Base-by-base conservation (phyloP, 441 rosid genomes). In the Aleurites moluccanus region DNA sequence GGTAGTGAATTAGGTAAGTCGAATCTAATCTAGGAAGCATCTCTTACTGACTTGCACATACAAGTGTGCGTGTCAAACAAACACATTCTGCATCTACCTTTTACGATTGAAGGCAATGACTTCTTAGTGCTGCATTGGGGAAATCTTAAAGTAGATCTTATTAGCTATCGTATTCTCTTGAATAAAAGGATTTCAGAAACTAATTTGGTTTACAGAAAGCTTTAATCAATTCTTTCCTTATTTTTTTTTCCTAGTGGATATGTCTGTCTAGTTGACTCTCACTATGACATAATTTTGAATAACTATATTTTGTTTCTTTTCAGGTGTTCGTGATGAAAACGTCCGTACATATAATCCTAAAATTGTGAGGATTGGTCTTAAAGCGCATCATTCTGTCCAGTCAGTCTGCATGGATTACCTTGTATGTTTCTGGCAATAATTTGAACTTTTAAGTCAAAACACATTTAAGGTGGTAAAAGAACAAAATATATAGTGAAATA, bases 291-390 rank as follows among this genome's bases (percentile, higher is more conserved):
- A 10, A 8, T 35, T 6, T 53, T 74, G 18, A 67, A 64, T 63
- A 20, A 52, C 33, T 63, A 64, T 60, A 50, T 66, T 52, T 71
- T 62, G 75, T 60, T 77, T 47, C 42, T 73, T 72, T 65, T 66
- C 86, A 95, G 99, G 97, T 77, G 82, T 95, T 63, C 91, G 85
- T 64, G 94, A 95, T 81, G 99, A 95, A 82, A 90, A 90, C 69
- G 85, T 85, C 47, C 91, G 52, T 63, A 71, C 87, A 3, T 90
- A 93, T 81, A 88, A 88, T 71, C 99, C 99, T 47, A 93, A 95
- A 81, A 83, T 95, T 82, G 99, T 95, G 53, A 90, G 95, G 57
- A 92, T 93, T 79, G 99, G 99, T 88, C 95, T 95, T 71, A 93
- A 95, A 83, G 87, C 97, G 70, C 97, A 95, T 80, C 97, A 91